Conservation (phyloP, 805 yeast species). For the Candida saitoana region DNA sequence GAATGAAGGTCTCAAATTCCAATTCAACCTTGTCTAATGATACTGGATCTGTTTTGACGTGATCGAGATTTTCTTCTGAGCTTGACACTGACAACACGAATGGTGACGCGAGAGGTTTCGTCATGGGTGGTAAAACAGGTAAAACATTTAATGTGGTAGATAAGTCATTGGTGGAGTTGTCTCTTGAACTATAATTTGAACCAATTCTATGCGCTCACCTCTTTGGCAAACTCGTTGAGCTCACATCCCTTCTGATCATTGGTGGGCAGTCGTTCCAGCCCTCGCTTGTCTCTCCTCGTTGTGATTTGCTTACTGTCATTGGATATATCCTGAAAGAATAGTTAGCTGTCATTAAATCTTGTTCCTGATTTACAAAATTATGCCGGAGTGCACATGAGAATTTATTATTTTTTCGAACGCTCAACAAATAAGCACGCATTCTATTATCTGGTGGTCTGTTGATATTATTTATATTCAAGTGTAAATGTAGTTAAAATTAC, state of each 20-base stretch:
- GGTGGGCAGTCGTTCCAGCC: constrained; percentile 65
- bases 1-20: constrained; percentile 8
- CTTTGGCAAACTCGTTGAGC: neutral
- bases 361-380: neutral
- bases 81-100: neutral
- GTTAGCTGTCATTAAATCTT: neutral
- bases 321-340: neutral
- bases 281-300: constrained; percentile 35
- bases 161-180: neutral
- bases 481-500: no score
- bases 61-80: neutral
- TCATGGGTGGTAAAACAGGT: constrained; percentile 1
- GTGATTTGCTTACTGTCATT: constrained; percentile 33
- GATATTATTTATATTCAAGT: no score
- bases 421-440: no score
- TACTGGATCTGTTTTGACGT: neutral
- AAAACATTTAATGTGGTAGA: neutral
- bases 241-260: constrained; percentile 11
- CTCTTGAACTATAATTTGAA: constrained; percentile 2
- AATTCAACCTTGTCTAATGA: neutral
- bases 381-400: neutral
- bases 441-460: no score
- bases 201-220: neutral
- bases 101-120: neutral
- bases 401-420: no score